These are phyloP conservation scores for Lojkania enalia DNA, from an alignment of 2,329 filamentous ascomycete genomes.

Conservation along the genomic window DNA sequence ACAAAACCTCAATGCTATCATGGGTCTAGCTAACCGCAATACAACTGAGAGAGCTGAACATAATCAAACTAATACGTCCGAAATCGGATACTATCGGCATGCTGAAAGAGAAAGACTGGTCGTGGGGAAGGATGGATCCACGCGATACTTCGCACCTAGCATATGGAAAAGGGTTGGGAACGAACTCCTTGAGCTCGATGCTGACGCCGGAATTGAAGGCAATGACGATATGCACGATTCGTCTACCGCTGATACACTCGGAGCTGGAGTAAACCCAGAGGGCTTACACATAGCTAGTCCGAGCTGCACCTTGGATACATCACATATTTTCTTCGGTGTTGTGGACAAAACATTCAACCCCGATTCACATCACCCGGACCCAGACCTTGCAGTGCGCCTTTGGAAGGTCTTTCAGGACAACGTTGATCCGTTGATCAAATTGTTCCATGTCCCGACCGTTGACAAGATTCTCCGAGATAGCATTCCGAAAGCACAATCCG, in stretches of 20 bases:
- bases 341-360: constrained; percentile 61
- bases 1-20: background rate
- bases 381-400: constrained; percentile 67
- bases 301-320: constrained; percentile 33
- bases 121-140: background rate
- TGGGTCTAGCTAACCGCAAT: background rate
- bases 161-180: background rate
- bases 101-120: background rate
- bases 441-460: constrained; percentile 71
- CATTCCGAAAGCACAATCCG: constrained; percentile 60
- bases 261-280: too few relatives aligned
- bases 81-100: background rate
- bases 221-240: background rate
- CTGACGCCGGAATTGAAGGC: background rate
- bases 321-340: constrained; percentile 59
- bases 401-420: constrained; percentile 77
- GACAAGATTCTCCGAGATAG: constrained; percentile 59
- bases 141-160: background rate
- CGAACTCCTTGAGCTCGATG: background rate
- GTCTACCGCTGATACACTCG: background rate
- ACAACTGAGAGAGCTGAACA: background rate
- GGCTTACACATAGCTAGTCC: background rate
- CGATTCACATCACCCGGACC: constrained; percentile 63
- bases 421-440: constrained; percentile 73
- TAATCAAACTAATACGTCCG: background rate